Evolutionary conservation across 805 yeast genomes (phyloP), one percentile per base, ranked within the genome.

Genomic region (Wickerhamomyces silvicola): DNA sequence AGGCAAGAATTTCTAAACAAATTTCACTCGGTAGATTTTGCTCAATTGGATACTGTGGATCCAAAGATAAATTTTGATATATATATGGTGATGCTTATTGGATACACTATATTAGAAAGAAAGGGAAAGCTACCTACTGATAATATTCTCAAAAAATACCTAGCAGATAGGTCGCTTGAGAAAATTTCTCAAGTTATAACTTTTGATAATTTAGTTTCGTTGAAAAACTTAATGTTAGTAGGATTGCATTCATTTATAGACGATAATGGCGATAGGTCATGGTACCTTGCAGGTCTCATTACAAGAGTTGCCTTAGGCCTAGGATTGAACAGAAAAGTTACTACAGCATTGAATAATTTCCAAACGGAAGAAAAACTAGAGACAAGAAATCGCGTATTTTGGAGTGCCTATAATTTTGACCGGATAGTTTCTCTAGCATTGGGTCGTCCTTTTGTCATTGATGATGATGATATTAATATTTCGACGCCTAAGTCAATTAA

Each of bases 181-280:
- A 55, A 58, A 27, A 56, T 68, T 14, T 46, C 62, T 8, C 41
- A 49, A 10, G 62, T 66, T 4, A 55, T 70, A 24, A 48, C 59
- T 1, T 52, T 56, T 28, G 68, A 66, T 34, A 62, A 63, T 39
- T 35, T 59, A 6, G 63, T 59, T 14, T 62, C 70, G 2, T 56
- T 71, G 2, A 59, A 57, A 36, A 57, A 68, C 31, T 41, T 71
- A 24, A 32, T 70, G 18, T 46, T 72, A 5, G 48, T 72, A 12
- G 73, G 72, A 9, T 57, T 72, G 18, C 70, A 68, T 42, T 67
- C 77, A 0, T 66, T 68, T 31, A 70, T 69, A 43, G 75, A 71
- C 39, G 66, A 69, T 9, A 50, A 62, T 24, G 74, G 74, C 4
- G 57, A 65, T 9, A 60, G 68, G 16, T 60, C 76, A 2, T 72